Evolutionary conservation across 2,329 filamentous ascomycete genomes (phyloP).

Genomic region (Xylaria sp.): DNA sequence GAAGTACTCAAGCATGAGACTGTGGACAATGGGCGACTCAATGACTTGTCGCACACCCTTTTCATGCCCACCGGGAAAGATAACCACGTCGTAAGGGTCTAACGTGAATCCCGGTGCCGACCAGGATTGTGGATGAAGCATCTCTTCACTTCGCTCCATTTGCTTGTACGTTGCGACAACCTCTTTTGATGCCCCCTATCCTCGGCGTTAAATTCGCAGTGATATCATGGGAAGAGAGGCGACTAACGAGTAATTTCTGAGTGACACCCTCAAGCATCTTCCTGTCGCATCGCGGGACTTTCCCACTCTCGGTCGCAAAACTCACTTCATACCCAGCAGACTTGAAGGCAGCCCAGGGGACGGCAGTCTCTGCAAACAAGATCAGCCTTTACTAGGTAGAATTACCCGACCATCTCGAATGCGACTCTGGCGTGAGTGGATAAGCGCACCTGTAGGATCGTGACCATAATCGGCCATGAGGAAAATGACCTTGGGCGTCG

Average conservation of each 20-base stretch:
- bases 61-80: constrained; percentile 50
- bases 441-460: constrained; percentile 45
- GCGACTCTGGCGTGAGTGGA: background rate
- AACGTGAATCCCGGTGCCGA: constrained; percentile 40
- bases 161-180: constrained; percentile 38
- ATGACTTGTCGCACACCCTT: constrained; percentile 48
- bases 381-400: background rate
- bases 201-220: constrained; percentile 23
- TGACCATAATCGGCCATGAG: constrained; percentile 52
- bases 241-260: constrained; percentile 43
- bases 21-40: constrained; percentile 42
- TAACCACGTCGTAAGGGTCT: constrained; percentile 42
- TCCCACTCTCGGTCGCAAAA: constrained; percentile 48
- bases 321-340: constrained; percentile 42
- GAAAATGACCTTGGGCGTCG: constrained; percentile 38
- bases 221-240: background rate
- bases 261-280: constrained; percentile 46
- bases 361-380: constrained; percentile 40
- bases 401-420: background rate
- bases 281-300: constrained; percentile 43
- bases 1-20: constrained; percentile 42
- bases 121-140: constrained; percentile 42
- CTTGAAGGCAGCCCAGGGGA: constrained; percentile 45
- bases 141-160: constrained; percentile 40
- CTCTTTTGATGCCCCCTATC: constrained; percentile 38